Conservation (phyloP, 2,329 filamentous ascomycete genomes). For the Sporothrix pallida region DNA sequence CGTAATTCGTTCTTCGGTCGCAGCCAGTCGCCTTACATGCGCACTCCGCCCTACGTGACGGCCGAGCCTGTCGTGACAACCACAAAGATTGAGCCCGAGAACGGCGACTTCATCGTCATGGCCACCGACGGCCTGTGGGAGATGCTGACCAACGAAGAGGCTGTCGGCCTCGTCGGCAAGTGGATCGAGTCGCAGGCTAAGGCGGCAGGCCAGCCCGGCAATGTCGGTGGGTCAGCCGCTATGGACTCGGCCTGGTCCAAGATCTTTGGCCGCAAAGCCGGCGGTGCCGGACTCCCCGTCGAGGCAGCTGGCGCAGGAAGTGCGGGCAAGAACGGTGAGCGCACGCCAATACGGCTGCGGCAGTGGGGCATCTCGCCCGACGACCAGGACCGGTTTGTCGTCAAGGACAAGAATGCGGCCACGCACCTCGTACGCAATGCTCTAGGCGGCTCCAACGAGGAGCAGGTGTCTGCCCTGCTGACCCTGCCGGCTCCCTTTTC, state of each 20-base stretch:
- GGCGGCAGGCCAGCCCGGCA: slow-evolving; percentile 32
- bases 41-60: slow-evolving; percentile 95
- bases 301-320: slow-evolving; percentile 61
- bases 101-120: slow-evolving; percentile 94
- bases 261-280: slow-evolving; percentile 53
- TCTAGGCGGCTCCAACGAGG: slow-evolving; percentile 87
- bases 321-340: slow-evolving; percentile 68
- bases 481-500: slow-evolving; percentile 92
- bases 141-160: slow-evolving; percentile 98
- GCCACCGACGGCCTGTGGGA: slow-evolving; percentile 98
- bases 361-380: slow-evolving; percentile 86
- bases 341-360: slow-evolving; percentile 82
- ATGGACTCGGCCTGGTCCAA: slow-evolving; percentile 69
- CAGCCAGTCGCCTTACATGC: slow-evolving; percentile 74
- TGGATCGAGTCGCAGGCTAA: slow-evolving; percentile 78
- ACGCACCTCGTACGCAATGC: slow-evolving; percentile 96
- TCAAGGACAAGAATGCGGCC: slow-evolving; percentile 93
- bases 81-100: slow-evolving; percentile 85
- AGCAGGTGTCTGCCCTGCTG: slow-evolving; percentile 90
- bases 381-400: slow-evolving; percentile 81
- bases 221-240: slow-evolving; percentile 35
- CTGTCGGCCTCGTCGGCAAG: slow-evolving; percentile 92
- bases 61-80: slow-evolving; percentile 94
- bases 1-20: slow-evolving; percentile 88
- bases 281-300: slow-evolving; percentile 65